Base-by-base conservation (phyloP, 2,329 filamentous ascomycete genomes). In the Trichocomaceae sp. region DNA sequence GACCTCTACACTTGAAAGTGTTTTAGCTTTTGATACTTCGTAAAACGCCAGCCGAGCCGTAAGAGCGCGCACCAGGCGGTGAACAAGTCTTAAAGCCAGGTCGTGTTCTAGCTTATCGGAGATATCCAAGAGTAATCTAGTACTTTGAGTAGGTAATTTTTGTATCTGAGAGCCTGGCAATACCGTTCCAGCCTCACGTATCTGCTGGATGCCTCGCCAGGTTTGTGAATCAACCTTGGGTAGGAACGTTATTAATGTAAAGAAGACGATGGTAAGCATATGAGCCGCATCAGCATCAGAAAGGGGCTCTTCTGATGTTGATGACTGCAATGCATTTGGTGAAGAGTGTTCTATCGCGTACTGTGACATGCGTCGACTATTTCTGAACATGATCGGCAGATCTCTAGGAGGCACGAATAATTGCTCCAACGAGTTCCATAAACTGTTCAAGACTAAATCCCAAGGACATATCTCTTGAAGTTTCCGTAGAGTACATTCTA, bases 51-150 rank as follows among this genome's bases (percentile, higher is more conserved):
- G 66, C 9, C 78, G 73, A 19, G 75, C 75, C 6, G 74, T 75
- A 48, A 82, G 72, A 48, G 72, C 78, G 50, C 73, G 71, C 20
- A 78, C 70, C 33, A 82, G 63, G 10, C 76, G 73, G 48, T 72
- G 72, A n/a, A 77, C 67, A 31, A 82, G 67, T 20, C 77, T 74
- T 45, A 80, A 62, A 17, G 77, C 78, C 23, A 77, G 69, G 39
- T 79, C 77, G 62, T 80, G 75, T 57, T 80, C 78, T 13, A 80
- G 65, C 37, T 69, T 71, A 60, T 80, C 74, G 57, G 63, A 69
- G 4, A 66, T 61, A 26, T 69, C 64, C n/a, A 70, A 58, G 9
- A 72, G 58, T 49, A 64, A 63, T 59, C 57, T 62, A 17, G 65
- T 69, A 49, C 63, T 64, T 3, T 61, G 51, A 3, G 61, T 26